A percentile compares a stretch with the other conserved stretches of the same genome.
Evolutionary conservation across 169 alveolate species (phyloP).

Genomic region (Toxoplasma gondii): DNA sequence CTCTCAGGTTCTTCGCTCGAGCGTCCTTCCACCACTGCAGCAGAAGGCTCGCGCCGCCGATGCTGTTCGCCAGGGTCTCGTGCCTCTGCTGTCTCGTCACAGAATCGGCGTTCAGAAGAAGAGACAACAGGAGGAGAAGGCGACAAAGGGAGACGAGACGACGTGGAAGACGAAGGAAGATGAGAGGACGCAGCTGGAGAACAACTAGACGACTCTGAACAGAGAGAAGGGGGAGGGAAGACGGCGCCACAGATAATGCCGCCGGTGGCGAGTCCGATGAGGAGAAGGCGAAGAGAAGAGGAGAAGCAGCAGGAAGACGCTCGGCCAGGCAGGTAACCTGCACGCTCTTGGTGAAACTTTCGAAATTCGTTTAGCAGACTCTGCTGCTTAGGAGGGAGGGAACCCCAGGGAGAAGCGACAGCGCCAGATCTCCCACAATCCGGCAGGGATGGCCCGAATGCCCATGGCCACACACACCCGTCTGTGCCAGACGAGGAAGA

Average conservation of each 20-base stretch:
- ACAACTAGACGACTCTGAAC: background rate
- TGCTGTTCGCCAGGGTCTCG: too few relatives aligned
- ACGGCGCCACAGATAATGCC: background rate
- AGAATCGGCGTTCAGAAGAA: background rate
- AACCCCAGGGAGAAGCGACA: background rate
- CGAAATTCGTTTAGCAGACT: background rate
- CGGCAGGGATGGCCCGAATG: background rate
- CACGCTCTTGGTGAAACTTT: background rate
- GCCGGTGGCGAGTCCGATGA: background rate
- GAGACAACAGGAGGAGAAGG: background rate
- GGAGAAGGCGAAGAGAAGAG: background rate
- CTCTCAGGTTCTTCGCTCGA: too few relatives aligned
- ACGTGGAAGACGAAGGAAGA: too few relatives aligned
- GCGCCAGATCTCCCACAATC: too few relatives aligned
- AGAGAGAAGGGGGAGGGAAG: background rate
- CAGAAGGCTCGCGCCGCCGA: too few relatives aligned
- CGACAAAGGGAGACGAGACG: background rate
- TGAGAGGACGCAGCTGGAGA: too few relatives aligned
- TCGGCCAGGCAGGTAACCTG: background rate
- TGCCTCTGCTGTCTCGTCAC: background rate
- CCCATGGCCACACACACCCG: background rate
- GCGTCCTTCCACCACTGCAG: too few relatives aligned
- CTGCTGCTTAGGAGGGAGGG: background rate
- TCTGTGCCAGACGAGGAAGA: background rate
- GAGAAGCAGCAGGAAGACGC: slow-evolving; percentile 8